Evolutionary conservation across 2,329 filamentous ascomycete species (phyloP).

Genomic region (Alternaria viburni): DNA sequence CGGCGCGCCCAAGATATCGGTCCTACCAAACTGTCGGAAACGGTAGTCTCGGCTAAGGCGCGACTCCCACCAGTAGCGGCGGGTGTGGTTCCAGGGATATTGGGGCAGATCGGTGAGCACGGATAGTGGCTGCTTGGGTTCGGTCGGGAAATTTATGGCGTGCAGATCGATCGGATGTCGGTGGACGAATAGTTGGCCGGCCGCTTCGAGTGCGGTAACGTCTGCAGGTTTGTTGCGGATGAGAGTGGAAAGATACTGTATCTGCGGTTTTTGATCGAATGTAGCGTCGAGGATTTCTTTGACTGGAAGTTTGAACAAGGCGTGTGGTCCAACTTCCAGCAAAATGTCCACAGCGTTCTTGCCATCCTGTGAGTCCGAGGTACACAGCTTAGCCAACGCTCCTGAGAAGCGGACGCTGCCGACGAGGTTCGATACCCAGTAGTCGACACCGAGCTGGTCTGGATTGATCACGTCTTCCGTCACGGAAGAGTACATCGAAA

Average conservation of each 20-base stretch:
- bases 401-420: slow-evolving; percentile 18
- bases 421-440: slow-evolving; percentile 37
- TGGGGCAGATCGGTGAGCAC: slow-evolving; percentile 32
- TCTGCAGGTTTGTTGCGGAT: slow-evolving; percentile 15
- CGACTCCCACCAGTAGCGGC: slow-evolving; percentile 35
- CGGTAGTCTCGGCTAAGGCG: slow-evolving; percentile 23
- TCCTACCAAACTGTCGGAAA: slow-evolving; percentile 17
- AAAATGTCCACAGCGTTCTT: slow-evolving; percentile 1
- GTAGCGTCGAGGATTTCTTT: slow-evolving; percentile 6
- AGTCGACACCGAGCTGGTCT: slow-evolving; percentile 21
- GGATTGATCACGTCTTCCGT: slow-evolving; percentile 8
- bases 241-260: slow-evolving; percentile 12
- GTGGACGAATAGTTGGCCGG: background rate
- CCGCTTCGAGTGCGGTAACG: slow-evolving; percentile 9
- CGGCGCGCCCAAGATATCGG: slow-evolving; percentile 24
- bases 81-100: slow-evolving; percentile 45
- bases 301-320: slow-evolving; percentile 12
- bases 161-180: slow-evolving; percentile 4
- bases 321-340: slow-evolving; percentile 23
- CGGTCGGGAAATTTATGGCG: slow-evolving; percentile 10
- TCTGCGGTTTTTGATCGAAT: background rate
- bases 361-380: background rate
- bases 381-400: slow-evolving; percentile 4
- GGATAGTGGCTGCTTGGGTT: slow-evolving; percentile 7
- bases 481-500: slow-evolving; percentile 23